phyloP scores from a whole-genome alignment of 208 protist genomes.

The Trypanosoma lewisi region DNA sequence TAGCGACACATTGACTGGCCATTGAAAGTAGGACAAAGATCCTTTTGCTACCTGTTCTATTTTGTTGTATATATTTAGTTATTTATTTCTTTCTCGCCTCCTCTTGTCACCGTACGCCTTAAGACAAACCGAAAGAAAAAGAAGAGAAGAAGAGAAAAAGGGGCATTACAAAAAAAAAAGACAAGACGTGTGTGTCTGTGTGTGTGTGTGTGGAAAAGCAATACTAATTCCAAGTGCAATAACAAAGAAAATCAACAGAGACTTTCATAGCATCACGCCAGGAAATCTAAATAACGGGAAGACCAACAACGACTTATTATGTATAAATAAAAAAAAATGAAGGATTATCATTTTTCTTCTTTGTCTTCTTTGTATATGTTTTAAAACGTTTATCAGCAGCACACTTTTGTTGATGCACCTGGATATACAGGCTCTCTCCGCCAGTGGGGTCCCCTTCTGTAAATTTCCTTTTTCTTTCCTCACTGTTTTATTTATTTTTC shows the following conservation, averaged over 20 bases:
- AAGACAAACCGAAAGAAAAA: constrained; percentile 14
- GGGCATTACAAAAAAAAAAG: background rate
- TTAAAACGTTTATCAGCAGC: background rate
- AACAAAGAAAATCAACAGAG: background rate
- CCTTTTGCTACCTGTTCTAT: background rate
- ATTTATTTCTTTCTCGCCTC: constrained; percentile 13
- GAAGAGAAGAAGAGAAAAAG: background rate
- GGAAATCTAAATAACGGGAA: background rate
- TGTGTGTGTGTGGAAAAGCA: background rate
- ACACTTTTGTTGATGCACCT: background rate
- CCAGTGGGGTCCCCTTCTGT: background rate
- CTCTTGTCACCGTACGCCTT: background rate
- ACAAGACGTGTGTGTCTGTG: background rate
- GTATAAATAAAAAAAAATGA: background rate
- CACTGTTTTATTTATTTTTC: background rate
- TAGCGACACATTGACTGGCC: constrained; percentile 39
- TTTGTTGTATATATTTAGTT: no score
- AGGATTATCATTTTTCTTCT: no score
- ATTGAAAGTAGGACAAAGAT: constrained; percentile 14
- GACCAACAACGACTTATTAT: background rate
- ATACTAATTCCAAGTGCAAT: background rate
- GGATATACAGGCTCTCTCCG: background rate
- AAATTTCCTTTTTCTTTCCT: background rate
- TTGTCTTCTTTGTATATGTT: no score
- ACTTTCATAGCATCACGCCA: background rate